Base-by-base conservation (phyloP, 495 filamentous ascomycete genomes). In the Talaromyces thailandensis region DNA sequence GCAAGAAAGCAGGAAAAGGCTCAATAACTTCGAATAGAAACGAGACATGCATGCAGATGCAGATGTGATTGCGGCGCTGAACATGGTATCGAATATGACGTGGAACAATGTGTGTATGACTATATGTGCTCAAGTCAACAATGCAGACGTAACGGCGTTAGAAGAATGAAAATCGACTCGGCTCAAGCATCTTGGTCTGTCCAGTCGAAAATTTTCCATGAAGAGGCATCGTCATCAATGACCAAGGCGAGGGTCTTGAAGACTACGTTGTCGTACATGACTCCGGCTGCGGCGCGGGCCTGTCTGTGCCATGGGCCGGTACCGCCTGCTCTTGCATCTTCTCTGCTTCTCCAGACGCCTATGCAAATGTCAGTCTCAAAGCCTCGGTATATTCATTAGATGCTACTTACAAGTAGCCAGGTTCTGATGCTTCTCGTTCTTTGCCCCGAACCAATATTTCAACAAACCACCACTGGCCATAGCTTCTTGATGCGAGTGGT, bases 401-500 rank as follows among this genome's bases (percentile, higher is more conserved):
- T 32, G 45, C 58, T 40, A 71, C 76, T 67, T 67, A 82, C 88
- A 92, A 51, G 89, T 92, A 55, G 89, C 88, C 63, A 92, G 71
- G 72, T 93, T 92, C 67, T 79, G 77, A 25, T 81, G 78, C 32
- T 86, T 70, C 35, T 69, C 76, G 74, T 91, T 82, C 32, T 88
- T 88, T 29, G 71, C 72, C 14, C 88, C 88, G 69, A 89, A 93
- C 90, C 90, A 94, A 75, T 93, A 92, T 83, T 95, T 94, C 67
- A 96, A 75, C 68, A 96, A 79, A n/a, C 92, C 92, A 1, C 91
- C 91, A 65, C 85, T 88, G 35, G 77, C 77, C 4, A 82, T 85
- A 11, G 92, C 92, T 72, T 96, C 91, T 28, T 79, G 77, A 67
- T 95, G 92, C 12, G 90, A 88, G 52, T 82, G 81, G 65, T 82